Base-by-base conservation (phyloP, 139 green algal species). In the Tetradesmus obliquus region DNA sequence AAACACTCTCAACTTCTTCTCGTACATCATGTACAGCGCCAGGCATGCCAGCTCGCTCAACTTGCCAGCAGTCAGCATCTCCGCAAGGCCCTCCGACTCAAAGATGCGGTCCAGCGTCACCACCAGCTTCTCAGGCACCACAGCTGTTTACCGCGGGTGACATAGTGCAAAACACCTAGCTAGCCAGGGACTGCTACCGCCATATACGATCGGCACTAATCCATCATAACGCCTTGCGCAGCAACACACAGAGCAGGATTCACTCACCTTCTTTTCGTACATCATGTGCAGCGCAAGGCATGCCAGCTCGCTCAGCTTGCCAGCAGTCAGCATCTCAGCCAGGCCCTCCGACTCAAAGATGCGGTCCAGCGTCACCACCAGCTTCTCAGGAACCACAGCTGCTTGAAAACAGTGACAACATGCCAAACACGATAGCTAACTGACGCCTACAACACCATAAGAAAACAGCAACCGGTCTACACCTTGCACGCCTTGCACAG, bases 41-140 rank as follows among this genome's bases (percentile, higher is more conserved):
- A 99, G 94, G 85, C 94, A 97, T 2, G 97, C 95, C 83, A 99
- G 94, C 95, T 99, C 98, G 32, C 89, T 96, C 72, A 99, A 96
- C 94, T 99, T 99, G 91, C 97, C 95, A 24, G 97, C 98, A 3
- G 97, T 99, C 12, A 99, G 93, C 92, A 99, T 94, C 94, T 99
- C 97, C 12, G 97, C 98, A 6, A 98, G 91, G 32, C 92, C 94
- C 79, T 97, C 95, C 81, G 97, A 95, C 74, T 97, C 95, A 93
- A 99, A 97, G 2, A 99, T 94, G 53, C 96, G 91, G 76, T 98
- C 96, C n/a, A 99, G 92, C 0, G 97, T 98, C 5, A 99, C 95
- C 3, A 97, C 89, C 20, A 99, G 91, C 55, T 95, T 84, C 76
- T 98, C 96, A 4, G 98, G 98, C 3, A 99, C 32, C 32, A 45